Evolutionary conservation across 2,329 filamentous ascomycete genomes (phyloP).

Genomic region (Colletotrichum coccodes): DNA sequence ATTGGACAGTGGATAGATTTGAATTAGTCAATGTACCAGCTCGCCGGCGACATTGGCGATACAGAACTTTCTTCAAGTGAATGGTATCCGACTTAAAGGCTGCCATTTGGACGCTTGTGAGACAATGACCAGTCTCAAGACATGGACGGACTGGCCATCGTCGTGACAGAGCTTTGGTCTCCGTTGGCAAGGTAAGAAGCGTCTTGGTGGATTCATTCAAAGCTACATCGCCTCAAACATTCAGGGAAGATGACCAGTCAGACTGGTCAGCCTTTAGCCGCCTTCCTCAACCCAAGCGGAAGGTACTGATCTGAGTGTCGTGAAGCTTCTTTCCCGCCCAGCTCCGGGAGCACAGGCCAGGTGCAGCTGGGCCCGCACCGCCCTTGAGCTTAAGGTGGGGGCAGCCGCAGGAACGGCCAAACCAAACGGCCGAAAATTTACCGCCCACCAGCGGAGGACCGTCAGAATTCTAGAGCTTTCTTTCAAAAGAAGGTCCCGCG

Average conservation of each 20-base stretch:
- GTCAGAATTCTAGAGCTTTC: constrained; percentile 38
- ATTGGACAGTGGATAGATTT: no score
- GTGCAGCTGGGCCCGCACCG: neutral
- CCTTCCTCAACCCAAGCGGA: neutral
- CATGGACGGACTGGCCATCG: neutral
- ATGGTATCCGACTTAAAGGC: neutral
- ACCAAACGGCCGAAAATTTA: constrained; percentile 30
- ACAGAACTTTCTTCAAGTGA: neutral
- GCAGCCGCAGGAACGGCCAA: constrained; percentile 21
- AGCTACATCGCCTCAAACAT: no score
- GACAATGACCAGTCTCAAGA: neutral
- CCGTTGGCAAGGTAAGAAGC: neutral
- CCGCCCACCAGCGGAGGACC: constrained; percentile 26
- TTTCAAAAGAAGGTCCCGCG: constrained; percentile 25
- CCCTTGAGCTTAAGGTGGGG: constrained; percentile 3
- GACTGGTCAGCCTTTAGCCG: neutral
- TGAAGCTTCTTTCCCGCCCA: neutral
- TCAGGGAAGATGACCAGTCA: no score
- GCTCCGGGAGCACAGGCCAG: neutral
- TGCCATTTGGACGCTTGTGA: neutral
- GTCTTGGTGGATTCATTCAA: no score
- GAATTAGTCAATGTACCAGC: neutral
- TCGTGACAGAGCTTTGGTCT: neutral
- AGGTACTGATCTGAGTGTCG: neutral
- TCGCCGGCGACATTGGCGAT: neutral